Percentiles rank a stretch among this genome's conserved stretches.
These are phyloP conservation scores for Penicillium sp. DNA, from an alignment of 2,329 filamentous ascomycete species.

Conservation along the genomic window DNA sequence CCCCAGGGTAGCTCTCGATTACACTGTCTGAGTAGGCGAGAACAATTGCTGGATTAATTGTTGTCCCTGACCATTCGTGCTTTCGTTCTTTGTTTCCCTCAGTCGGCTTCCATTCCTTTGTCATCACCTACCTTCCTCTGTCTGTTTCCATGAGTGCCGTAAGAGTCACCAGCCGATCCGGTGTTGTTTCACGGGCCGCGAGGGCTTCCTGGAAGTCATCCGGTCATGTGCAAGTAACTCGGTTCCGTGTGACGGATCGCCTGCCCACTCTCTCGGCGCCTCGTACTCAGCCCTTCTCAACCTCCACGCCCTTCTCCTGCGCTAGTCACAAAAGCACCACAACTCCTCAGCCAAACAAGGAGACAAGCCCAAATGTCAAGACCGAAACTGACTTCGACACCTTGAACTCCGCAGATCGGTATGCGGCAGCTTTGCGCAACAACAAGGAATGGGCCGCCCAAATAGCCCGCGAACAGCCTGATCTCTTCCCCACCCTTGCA, in stretches of 20 bases:
- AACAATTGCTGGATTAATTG: background rate
- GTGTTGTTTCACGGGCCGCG: constrained; percentile 15
- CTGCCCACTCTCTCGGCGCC: background rate
- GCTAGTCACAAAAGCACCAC: constrained; percentile 12
- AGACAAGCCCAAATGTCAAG: background rate
- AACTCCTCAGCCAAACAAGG: background rate
- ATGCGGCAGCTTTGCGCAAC: constrained; percentile 60
- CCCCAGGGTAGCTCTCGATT: background rate
- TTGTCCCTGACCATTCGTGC: background rate
- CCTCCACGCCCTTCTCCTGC: constrained; percentile 19
- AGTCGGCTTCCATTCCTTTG: background rate
- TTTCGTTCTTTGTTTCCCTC: background rate
- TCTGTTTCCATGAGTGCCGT: constrained; percentile 20
- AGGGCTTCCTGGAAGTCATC: constrained; percentile 6
- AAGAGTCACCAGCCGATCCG: constrained; percentile 22
- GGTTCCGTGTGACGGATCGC: background rate
- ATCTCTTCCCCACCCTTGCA: constrained; percentile 66
- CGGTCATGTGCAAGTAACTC: constrained; percentile 5
- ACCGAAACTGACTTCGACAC: constrained; percentile 16
- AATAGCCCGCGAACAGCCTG: constrained; percentile 62
- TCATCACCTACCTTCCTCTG: background rate
- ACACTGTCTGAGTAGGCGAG: background rate
- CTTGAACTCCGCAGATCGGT: constrained; percentile 48
- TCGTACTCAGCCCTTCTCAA: constrained; percentile 20
- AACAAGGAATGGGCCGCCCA: constrained; percentile 69